Percentiles rank a stretch among this genome's conserved stretches.
phyloP scores from a whole-genome alignment of 73 alveolate species.

The Paramecium octaurelia region DNA sequence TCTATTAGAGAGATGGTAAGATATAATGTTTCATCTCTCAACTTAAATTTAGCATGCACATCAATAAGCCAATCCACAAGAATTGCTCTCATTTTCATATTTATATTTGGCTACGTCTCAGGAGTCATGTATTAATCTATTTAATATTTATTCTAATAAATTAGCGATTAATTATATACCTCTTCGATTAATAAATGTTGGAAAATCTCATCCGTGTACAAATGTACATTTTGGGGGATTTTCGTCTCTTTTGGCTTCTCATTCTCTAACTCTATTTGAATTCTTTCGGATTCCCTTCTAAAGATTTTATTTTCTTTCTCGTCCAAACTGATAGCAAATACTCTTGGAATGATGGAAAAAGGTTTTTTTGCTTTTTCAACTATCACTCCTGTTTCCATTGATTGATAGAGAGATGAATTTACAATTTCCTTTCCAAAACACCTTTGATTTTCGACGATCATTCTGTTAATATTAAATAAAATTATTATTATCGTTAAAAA shows the following conservation, averaged over 20 bases:
- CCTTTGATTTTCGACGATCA: background rate
- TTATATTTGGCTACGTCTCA: background rate
- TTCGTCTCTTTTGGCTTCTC: background rate
- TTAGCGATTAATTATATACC: background rate
- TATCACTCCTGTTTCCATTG: background rate
- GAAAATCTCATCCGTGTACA: background rate
- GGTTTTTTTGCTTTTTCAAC: slow-evolving; percentile 10
- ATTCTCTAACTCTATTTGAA: background rate
- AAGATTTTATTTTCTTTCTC: slow-evolving; percentile 5
- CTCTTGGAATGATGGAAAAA: slow-evolving; percentile 2
- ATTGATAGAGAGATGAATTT: background rate
- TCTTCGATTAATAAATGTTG: background rate
- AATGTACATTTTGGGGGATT: background rate
- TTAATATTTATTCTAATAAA: background rate
- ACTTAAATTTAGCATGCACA: slow-evolving; percentile 73
- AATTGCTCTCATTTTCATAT: slow-evolving; percentile 81
- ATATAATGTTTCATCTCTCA: slow-evolving; percentile 73
- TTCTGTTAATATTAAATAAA: slow-evolving; percentile 13
- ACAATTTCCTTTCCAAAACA: background rate
- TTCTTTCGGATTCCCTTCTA: background rate
- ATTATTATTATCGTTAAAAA: background rate
- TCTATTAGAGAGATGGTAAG: slow-evolving; percentile 75
- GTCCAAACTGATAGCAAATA: background rate
- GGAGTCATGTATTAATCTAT: background rate
- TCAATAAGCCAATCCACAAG: slow-evolving; percentile 85